Evolutionary conservation across 495 filamentous ascomycete species (phyloP), one percentile per base, ranked within the genome.

Genomic region (Pseudotulostoma volvatum): DNA sequence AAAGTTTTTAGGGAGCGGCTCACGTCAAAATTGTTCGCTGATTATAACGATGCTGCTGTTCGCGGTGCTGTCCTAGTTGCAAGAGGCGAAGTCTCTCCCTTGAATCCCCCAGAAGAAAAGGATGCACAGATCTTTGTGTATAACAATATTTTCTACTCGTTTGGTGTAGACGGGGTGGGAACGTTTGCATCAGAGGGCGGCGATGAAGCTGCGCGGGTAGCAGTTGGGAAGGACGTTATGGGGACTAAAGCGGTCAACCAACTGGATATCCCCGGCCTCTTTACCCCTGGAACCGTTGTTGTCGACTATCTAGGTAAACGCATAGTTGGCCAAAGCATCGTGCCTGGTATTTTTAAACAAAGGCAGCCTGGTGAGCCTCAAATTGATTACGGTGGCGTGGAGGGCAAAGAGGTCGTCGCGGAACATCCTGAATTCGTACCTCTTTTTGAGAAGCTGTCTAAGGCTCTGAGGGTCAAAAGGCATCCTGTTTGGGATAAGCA

Each of bases 121-220:
- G 86, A 96, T 56, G 92, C 92, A 2, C 92, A 96, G 61, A 99
- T 99, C 44, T 99, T 94, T 53, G 86, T 99, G 11, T 96, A 95
- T 62, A 96, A 96, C 66, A 96, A 96, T 60, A 81, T 99, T 41
- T 99, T 99, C 66, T 96, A 88, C 66, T 96, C 90, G 2, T 95
- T 93, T 50, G 92, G 92, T 44, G 90, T 88, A 31, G 92, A 99
- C 54, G 92, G 92, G 31, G 90, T 96, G 37, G 87, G 88, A 21
- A 99, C 92, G 21, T 99, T 99, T 62, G 83, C 84, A 18, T 82
- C 75, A 18, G 90, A 96, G 63, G 92, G 92, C 42, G 92, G 92
- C 13, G 88, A 99, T 52, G 92, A 99, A 59, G 92, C 92, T 32
- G 92, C 92, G 8, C 74, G 90, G 30, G 86, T 96, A 33, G 92